Evolutionary conservation across 805 yeast species (phyloP).

Genomic region (Starmerella tilneyi): DNA sequence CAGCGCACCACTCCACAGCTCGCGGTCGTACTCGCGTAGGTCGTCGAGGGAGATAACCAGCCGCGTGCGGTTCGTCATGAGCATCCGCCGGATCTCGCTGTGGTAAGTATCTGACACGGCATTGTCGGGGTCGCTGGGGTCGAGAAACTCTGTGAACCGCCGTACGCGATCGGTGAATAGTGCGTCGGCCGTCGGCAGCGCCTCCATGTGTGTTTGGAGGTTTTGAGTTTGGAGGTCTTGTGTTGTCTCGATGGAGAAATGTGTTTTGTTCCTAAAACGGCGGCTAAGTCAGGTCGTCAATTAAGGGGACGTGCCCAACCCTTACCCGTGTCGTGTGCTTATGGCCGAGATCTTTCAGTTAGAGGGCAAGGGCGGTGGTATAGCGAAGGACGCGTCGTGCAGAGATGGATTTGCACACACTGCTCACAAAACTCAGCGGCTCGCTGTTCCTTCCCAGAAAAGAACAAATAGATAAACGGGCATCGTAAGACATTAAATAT

Average conservation of each 20-base stretch:
- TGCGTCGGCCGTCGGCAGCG: slow-evolving; percentile 27
- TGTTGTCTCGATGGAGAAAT: too few relatives aligned
- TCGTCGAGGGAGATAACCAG: slow-evolving; percentile 75
- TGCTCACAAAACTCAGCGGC: too few relatives aligned
- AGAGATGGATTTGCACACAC: too few relatives aligned
- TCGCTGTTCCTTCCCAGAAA: background rate
- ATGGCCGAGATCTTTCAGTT: too few relatives aligned
- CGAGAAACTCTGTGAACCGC: slow-evolving; percentile 75
- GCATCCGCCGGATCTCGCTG: slow-evolving; percentile 61
- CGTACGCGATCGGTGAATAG: slow-evolving; percentile 72
- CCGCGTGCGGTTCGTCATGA: slow-evolving; percentile 54
- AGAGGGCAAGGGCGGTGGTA: too few relatives aligned
- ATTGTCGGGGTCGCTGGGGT: slow-evolving; percentile 40
- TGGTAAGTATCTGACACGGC: slow-evolving; percentile 48
- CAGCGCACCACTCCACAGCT: slow-evolving; percentile 67
- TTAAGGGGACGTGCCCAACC: slow-evolving; percentile 6
- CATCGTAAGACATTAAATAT: background rate
- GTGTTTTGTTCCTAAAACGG: slow-evolving; percentile 1
- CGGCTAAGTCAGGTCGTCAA: background rate
- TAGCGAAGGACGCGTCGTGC: too few relatives aligned
- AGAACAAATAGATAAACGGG: too few relatives aligned
- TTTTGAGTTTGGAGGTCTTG: background rate
- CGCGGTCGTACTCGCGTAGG: slow-evolving; percentile 68
- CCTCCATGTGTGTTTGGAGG: slow-evolving; percentile 9
- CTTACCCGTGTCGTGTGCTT: slow-evolving; percentile 8